phyloP scores from a whole-genome alignment of 805 yeast genomes.

The Wickerhamiella qilinensis region DNA sequence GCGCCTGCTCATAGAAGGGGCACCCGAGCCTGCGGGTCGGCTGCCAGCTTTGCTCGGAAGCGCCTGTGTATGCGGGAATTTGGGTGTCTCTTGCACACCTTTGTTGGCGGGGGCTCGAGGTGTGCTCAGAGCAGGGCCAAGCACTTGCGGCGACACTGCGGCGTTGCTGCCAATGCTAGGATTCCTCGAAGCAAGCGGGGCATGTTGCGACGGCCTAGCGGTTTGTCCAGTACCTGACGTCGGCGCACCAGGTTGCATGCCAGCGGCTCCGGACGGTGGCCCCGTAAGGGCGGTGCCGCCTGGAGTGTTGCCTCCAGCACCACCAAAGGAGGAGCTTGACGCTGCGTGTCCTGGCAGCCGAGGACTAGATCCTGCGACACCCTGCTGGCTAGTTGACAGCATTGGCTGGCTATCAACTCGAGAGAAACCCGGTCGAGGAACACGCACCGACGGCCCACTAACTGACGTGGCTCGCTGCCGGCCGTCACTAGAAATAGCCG shows the following conservation, averaged over 20 bases:
- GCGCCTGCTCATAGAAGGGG: conserved; percentile 1
- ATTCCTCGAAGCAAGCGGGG: too few species aligned
- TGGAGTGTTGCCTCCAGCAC: too few species aligned
- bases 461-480: not conserved
- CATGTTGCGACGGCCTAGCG: too few species aligned
- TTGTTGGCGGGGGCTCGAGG: not conserved
- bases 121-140: not conserved
- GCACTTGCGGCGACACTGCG: too few species aligned
- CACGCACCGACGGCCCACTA: not conserved
- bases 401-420: conserved; percentile 1
- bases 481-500: not conserved
- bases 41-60: conserved; percentile 1
- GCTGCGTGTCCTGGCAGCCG: too few species aligned
- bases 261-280: too few species aligned
- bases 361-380: too few species aligned
- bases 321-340: too few species aligned
- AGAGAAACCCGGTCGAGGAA: not conserved
- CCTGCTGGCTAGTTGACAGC: not conserved
- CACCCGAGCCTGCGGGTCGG: not conserved
- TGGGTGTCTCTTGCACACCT: conserved; percentile 1
- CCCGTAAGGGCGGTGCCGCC: too few species aligned
- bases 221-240: too few species aligned
- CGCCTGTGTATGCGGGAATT: conserved; percentile 6
- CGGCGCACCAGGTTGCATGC: too few species aligned
- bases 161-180: too few species aligned